These are phyloP conservation scores for Auriscalpium orientale DNA, from an alignment of 768 basidiomycete genomes.

Conservation along the genomic window DNA sequence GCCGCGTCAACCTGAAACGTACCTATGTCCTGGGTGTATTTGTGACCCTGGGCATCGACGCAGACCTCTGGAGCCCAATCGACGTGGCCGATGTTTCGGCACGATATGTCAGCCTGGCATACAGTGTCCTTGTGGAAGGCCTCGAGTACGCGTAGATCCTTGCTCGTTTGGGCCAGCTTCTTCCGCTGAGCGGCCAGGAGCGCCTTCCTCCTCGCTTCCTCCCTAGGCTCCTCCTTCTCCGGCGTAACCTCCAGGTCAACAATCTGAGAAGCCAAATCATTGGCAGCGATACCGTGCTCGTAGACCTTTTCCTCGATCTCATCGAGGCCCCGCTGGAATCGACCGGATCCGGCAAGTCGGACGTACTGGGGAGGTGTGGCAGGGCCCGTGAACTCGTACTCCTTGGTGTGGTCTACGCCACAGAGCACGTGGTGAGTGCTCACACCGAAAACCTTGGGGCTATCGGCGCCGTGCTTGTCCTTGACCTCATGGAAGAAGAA, in stretches of 20 bases:
- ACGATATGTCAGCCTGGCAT: slow-evolving; percentile 8
- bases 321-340: slow-evolving; percentile 16
- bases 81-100: slow-evolving; percentile 21
- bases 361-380: slow-evolving; percentile 16
- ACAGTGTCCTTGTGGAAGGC: slow-evolving; percentile 18
- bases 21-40: slow-evolving; percentile 22
- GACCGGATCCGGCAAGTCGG: slow-evolving; percentile 5
- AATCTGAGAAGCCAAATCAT: slow-evolving; percentile 17
- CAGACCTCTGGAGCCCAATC: slow-evolving; percentile 18
- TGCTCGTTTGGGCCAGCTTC: slow-evolving; percentile 16
- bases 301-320: slow-evolving; percentile 19
- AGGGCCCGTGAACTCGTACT: slow-evolving; percentile 5
- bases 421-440: slow-evolving; percentile 24
- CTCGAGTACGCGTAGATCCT: slow-evolving; percentile 17
- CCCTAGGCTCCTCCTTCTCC: slow-evolving; percentile 16
- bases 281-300: slow-evolving; percentile 7
- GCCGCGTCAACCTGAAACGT: slow-evolving; percentile 19
- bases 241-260: slow-evolving; percentile 18
- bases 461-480: slow-evolving; percentile 18
- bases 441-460: slow-evolving; percentile 21
- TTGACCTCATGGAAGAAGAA: slow-evolving; percentile 19
- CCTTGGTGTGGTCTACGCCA: slow-evolving; percentile 17
- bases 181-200: slow-evolving; percentile 5
- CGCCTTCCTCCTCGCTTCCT: not conserved
- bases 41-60: slow-evolving; percentile 13